Conservation (phyloP, 116 monocot genomes). For the Phalaenopsis hybrid region DNA sequence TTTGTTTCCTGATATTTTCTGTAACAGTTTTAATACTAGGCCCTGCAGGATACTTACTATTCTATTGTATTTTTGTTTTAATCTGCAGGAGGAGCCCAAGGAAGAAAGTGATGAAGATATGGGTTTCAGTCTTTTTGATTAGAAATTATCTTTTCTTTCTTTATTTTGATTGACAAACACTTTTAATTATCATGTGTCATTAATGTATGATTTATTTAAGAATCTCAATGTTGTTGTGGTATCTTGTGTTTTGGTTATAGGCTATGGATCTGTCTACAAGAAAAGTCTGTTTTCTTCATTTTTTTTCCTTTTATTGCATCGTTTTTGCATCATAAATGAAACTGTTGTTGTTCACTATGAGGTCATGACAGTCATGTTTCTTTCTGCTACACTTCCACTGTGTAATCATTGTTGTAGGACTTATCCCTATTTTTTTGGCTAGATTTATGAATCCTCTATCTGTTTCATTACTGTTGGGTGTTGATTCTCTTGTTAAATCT, state of each 20-base stretch:
- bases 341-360: too few relatives aligned
- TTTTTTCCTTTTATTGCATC: too few relatives aligned
- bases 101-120: slow-evolving; percentile 81
- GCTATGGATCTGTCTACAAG: not conserved
- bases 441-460: too few relatives aligned
- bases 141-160: not conserved
- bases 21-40: not conserved
- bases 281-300: not conserved
- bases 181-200: not conserved
- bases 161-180: not conserved
- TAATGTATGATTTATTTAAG: not conserved
- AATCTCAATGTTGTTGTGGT: not conserved
- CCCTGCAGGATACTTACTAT: not conserved
- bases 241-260: not conserved
- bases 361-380: too few relatives aligned
- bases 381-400: too few relatives aligned
- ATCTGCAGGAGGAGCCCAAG: slow-evolving; percentile 52
- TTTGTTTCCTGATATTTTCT: too few relatives aligned
- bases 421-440: too few relatives aligned
- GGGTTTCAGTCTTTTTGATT: slow-evolving; percentile 70
- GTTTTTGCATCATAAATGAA: too few relatives aligned
- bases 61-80: not conserved
- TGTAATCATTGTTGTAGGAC: too few relatives aligned
- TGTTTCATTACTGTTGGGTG: too few relatives aligned
- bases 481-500: too few relatives aligned